Conservation (phyloP, 768 basidiomycete species). For the Lyophyllum semitale region DNA sequence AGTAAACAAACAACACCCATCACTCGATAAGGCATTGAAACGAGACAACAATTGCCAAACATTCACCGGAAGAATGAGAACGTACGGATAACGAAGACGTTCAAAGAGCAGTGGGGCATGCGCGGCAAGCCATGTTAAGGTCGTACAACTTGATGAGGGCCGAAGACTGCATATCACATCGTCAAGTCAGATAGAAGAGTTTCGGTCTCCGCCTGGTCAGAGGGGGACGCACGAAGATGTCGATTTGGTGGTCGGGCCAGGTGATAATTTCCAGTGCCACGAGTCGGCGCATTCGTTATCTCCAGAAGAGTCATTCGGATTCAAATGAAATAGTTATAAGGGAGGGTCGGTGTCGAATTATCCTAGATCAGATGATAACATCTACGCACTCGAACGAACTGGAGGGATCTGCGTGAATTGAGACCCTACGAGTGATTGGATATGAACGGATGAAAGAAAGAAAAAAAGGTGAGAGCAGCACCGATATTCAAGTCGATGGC, state of each 20-base stretch:
- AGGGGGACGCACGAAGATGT: neutral
- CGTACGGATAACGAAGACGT: neutral
- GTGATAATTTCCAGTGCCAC: neutral
- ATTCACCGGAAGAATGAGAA: neutral
- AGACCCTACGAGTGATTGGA: neutral
- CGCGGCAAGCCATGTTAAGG: conserved; percentile 1
- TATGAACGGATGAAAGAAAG: neutral
- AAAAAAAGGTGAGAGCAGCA: neutral
- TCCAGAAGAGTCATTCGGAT: neutral
- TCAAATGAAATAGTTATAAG: neutral
- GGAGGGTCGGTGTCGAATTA: neutral
- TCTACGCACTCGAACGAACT: neutral
- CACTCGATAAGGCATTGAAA: neutral
- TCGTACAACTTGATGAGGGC: conserved; percentile 4
- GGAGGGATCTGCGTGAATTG: neutral
- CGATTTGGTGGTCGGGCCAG: neutral
- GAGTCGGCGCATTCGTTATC: neutral
- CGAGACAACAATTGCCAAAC: neutral
- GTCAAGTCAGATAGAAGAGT: neutral
- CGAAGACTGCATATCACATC: neutral
- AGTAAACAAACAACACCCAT: neutral
- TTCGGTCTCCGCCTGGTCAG: neutral
- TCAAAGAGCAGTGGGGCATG: neutral
- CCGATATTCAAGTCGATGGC: no score
- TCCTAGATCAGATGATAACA: neutral